Conservation (phyloP, 2,329 filamentous ascomycete genomes). For the Xylariaceae sp. region DNA sequence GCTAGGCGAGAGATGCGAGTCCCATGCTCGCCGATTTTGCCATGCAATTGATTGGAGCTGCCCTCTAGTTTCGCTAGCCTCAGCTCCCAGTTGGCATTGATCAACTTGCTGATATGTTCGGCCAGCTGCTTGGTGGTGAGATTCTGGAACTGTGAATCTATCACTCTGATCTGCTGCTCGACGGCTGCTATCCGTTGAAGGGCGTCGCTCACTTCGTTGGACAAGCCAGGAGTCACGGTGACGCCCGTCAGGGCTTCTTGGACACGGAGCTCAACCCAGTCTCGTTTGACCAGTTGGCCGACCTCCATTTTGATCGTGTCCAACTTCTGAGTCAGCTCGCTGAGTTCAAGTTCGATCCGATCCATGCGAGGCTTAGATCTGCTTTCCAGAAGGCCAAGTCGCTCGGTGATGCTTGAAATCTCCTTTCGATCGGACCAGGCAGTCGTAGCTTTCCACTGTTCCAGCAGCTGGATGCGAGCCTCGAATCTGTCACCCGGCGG, state of each 20-base stretch:
- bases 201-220: constrained; percentile 21
- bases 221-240: constrained; percentile 1
- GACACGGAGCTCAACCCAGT: constrained; percentile 11
- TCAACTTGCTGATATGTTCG: constrained; percentile 33
- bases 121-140: constrained; percentile 40
- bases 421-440: constrained; percentile 8
- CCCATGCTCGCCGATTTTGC: neutral
- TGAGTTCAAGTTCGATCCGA: constrained; percentile 5
- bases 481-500: neutral
- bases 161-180: constrained; percentile 31
- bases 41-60: constrained; percentile 3
- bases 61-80: constrained; percentile 9
- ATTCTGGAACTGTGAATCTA: constrained; percentile 46
- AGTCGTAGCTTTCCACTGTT: constrained; percentile 10
- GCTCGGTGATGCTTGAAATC: constrained; percentile 2
- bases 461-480: constrained; percentile 5
- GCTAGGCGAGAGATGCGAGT: too few species aligned
- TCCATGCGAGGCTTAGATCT: constrained; percentile 6
- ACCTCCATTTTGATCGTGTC: constrained; percentile 3
- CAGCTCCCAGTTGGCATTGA: constrained; percentile 22
- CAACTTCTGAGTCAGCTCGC: constrained; percentile 1
- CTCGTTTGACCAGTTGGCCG: constrained; percentile 4
- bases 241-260: constrained; percentile 15
- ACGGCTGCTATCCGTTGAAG: constrained; percentile 30
- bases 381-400: constrained; percentile 5